Evolutionary conservation across 805 yeast genomes (phyloP).

Genomic region (Lipomyces yamanashiensis): DNA sequence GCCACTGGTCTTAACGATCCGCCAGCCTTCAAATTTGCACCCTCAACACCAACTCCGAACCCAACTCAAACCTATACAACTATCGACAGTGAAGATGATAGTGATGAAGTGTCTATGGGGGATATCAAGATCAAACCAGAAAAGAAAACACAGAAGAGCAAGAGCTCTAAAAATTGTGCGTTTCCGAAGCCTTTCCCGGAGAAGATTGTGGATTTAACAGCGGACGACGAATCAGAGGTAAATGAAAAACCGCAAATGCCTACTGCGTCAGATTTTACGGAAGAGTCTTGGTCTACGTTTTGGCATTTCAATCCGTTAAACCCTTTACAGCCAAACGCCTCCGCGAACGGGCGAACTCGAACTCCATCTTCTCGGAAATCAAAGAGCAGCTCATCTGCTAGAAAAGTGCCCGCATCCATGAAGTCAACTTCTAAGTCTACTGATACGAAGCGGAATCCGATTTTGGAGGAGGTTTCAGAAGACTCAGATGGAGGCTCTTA

Average conservation of each 20-base stretch:
- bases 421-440: background rate
- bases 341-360: background rate
- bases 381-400: background rate
- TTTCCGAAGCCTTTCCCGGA: constrained; percentile 21
- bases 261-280: background rate
- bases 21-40: background rate
- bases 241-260: background rate
- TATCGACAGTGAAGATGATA: constrained; percentile 13
- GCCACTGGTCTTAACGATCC: background rate
- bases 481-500: background rate
- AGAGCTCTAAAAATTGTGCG: background rate
- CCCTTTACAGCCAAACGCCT: background rate
- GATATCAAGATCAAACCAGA: background rate
- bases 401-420: background rate
- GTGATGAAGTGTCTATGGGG: background rate
- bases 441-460: background rate
- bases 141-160: background rate
- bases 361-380: background rate
- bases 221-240: background rate
- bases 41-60: constrained; percentile 11
- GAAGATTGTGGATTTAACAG: constrained; percentile 18
- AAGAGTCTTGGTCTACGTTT: constrained; percentile 4
- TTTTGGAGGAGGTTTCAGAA: constrained; percentile 1
- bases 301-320: constrained; percentile 6
- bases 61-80: background rate